Evolutionary conservation across 306 rosid genomes (phyloP), one percentile per base, ranked within the genome.

Genomic region (Gillenia trifoliata): DNA sequence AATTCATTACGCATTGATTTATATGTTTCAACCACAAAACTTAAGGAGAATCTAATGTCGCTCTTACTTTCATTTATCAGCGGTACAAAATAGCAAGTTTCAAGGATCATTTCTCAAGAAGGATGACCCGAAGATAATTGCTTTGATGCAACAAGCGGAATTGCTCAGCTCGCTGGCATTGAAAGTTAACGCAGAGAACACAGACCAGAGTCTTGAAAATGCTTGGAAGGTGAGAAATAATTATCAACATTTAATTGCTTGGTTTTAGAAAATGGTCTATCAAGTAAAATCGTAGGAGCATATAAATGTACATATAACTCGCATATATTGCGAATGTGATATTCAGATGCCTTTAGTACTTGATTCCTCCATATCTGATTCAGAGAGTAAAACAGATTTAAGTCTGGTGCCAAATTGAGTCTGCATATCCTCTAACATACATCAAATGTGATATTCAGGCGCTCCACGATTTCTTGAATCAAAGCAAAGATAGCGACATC

Each of bases 121-220:
- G 88, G 96, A 95, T 75, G 99, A 95, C 72, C 98, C 96, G 1
- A 95, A 84, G 91, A 83, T 92, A 79, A 83, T 54, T 8, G 86
- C 89, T 66, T 84, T 95, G 88, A 87, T 91, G 88, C 96, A 95
- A 84, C 99, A 95, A 89, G 99, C 98, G 23, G 98, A 92, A 68
- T 66, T 95, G 78, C 92, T 95, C 75, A 87, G 93, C 78, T 95
- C 99, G 60, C 81, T 95, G 30, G 97, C 99, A 38, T 79, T 84
- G 64, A 90, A 92, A 85, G 97, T 92, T 79, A 89, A 89, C 76
- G 50, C 89, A 66, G 93, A 95, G 77, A 95, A 88, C 77, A 81
- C 91, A 85, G 97, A 92, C 41, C 99, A 88, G 81, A 95, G 97
- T 83, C 98, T 95, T 75, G 99, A 95, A 81, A 85, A 85, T 79